Conservation (phyloP, 2,329 filamentous ascomycete species). For the Fusarium equiseti region DNA sequence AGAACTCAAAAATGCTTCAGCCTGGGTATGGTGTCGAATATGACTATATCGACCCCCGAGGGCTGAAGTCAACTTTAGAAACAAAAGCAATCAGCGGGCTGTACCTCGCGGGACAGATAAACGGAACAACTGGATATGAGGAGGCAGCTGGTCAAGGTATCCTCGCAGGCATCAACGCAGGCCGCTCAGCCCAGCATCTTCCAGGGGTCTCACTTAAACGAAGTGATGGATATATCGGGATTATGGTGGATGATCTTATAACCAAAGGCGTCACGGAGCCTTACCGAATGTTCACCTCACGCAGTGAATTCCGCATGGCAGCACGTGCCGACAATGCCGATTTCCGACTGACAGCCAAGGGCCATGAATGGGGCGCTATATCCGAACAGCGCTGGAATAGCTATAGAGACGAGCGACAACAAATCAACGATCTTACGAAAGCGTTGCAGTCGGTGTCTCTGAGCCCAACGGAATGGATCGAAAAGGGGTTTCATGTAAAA, state of each 20-base stretch:
- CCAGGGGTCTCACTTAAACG: constrained; percentile 77
- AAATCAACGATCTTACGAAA: constrained; percentile 74
- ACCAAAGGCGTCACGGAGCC: constrained; percentile 97
- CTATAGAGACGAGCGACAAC: constrained; percentile 73
- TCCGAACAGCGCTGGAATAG: constrained; percentile 80
- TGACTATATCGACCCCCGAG: constrained; percentile 95
- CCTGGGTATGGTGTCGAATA: constrained; percentile 98
- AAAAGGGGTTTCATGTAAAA: constrained; percentile 76
- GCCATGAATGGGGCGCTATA: constrained; percentile 81
- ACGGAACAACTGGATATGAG: constrained; percentile 97
- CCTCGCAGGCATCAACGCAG: constrained; percentile 93
- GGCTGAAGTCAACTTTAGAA: constrained; percentile 88
- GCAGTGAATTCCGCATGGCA: constrained; percentile 95
- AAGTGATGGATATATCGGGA: constrained; percentile 94
- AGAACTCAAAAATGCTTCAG: constrained; percentile 91
- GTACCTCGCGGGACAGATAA: constrained; percentile 95
- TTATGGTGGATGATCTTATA: constrained; percentile 98
- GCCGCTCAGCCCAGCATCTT: constrained; percentile 77
- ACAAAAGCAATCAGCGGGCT: constrained; percentile 91
- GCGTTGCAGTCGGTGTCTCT: constrained; percentile 70
- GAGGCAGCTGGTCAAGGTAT: constrained; percentile 96
- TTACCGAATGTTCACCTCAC: constrained; percentile 97
- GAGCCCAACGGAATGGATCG: constrained; percentile 74
- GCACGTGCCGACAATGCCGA: constrained; percentile 96
- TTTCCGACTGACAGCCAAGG: constrained; percentile 82